Percentiles rank a stretch among this genome's conserved stretches.
Conservation (phyloP, 177 flowering plant species). For the Vitis hybrid region DNA sequence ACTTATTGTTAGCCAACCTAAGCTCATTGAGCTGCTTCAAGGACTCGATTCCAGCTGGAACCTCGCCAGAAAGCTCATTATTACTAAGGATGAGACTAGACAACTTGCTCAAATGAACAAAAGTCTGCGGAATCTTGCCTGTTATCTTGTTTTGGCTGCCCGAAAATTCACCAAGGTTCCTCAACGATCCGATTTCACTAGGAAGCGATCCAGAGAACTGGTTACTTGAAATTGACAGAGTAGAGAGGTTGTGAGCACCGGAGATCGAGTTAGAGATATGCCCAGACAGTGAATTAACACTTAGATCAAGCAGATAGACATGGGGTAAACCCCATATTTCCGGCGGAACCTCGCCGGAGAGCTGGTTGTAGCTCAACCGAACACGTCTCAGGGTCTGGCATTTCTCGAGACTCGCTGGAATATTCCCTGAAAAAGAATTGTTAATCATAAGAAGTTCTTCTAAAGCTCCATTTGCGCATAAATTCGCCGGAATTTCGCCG, state of each 20-base stretch:
- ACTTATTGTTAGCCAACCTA: conserved; percentile 47
- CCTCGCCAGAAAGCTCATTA: conserved; percentile 53
- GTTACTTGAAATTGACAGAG: conserved; percentile 48
- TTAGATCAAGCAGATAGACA: conserved; percentile 62
- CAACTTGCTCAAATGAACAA: conserved; percentile 42
- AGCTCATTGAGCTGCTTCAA: conserved; percentile 57
- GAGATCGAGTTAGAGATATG: conserved; percentile 42
- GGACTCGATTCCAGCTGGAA: conserved; percentile 43
- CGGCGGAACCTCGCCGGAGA: conserved; percentile 67
- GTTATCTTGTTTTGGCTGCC: conserved; percentile 40
- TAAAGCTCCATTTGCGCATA: conserved; percentile 57
- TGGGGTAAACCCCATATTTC: conserved; percentile 77
- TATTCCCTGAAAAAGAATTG: conserved; percentile 44
- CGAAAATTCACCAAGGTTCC: conserved; percentile 40
- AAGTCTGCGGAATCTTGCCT: conserved; percentile 43
- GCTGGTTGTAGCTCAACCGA: conserved; percentile 45
- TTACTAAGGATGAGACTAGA: conserved; percentile 49
- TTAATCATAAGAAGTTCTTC: conserved; percentile 50
- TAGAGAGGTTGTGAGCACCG: conserved; percentile 52
- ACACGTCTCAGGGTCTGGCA: conserved; percentile 63
- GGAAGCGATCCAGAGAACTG: conserved; percentile 65
- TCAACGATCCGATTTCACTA: conserved; percentile 51
- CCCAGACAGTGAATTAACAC: conserved; percentile 62
- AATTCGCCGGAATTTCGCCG: conserved; percentile 55
- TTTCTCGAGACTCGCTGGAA: conserved; percentile 51